A percentile compares a stretch with the other conserved stretches of the same genome.
Conservation (phyloP, 805 yeast genomes). For the Candida dajiaensis region DNA sequence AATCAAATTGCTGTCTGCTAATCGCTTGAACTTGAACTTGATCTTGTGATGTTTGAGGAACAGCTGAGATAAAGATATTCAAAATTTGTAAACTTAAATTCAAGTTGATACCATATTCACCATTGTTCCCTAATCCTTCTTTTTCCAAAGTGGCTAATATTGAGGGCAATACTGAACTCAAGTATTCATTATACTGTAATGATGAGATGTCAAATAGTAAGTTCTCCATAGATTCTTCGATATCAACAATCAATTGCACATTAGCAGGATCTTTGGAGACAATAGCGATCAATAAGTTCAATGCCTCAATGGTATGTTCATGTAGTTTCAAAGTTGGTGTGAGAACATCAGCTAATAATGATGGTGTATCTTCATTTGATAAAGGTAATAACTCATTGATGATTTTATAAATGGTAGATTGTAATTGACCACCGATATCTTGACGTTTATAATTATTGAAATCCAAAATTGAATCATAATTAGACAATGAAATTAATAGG, state of each 20-base stretch:
- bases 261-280: constrained; percentile 74
- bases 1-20: constrained; percentile 23
- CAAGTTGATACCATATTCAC: constrained; percentile 55
- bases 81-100: constrained; percentile 52
- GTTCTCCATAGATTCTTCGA: constrained; percentile 62
- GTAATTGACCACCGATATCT: constrained; percentile 18
- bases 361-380: constrained; percentile 76
- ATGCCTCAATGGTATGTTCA: constrained; percentile 26
- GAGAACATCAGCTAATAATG: constrained; percentile 67
- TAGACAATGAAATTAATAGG: constrained; percentile 46
- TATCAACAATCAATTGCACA: constrained; percentile 58
- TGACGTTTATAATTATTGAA: constrained; percentile 13
- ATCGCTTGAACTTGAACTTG: constrained; percentile 2
- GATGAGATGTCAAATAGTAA: constrained; percentile 44
- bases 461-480: constrained; percentile 36
- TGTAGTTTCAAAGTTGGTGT: constrained; percentile 49
- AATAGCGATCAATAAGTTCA: constrained; percentile 54
- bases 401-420: constrained; percentile 24
- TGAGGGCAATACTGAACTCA: constrained; percentile 48
- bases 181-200: constrained; percentile 39
- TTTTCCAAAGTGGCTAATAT: constrained; percentile 34
- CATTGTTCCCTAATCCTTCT: constrained; percentile 11
- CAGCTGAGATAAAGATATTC: constrained; percentile 37
- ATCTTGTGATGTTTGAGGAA: constrained; percentile 30
- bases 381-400: constrained; percentile 38